These are phyloP conservation scores for Coemansia sp. DNA, from an alignment of 192 early-diverging fungal genomes.

Conservation along the genomic window DNA sequence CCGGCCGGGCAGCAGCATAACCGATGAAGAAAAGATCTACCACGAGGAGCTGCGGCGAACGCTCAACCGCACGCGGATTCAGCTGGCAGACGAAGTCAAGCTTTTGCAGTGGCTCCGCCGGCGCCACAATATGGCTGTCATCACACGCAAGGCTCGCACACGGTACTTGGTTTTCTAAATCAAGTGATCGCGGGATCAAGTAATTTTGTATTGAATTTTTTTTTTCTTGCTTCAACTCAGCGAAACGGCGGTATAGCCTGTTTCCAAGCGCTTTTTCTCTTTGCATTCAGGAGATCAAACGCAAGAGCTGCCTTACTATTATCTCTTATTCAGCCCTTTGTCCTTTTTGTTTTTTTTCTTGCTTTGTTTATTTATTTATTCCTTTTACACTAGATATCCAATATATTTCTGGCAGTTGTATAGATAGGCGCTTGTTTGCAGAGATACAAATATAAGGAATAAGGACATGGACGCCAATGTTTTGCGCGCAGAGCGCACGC, in stretches of 20 bases:
- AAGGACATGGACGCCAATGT: slow-evolving; percentile 34
- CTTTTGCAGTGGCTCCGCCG: slow-evolving; percentile 49
- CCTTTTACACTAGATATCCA: neutral
- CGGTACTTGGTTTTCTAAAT: slow-evolving; percentile 32
- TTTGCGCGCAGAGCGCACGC: slow-evolving; percentile 43
- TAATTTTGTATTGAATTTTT: slow-evolving; percentile 3
- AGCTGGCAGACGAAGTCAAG: slow-evolving; percentile 47
- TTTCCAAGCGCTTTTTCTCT: neutral
- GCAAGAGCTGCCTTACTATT: no score
- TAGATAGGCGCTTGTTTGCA: neutral
- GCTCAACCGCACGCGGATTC: slow-evolving; percentile 31
- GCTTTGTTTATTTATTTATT: neutral
- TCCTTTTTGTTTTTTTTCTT: slow-evolving; percentile 10
- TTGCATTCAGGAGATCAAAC: neutral
- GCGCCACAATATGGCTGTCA: slow-evolving; percentile 43
- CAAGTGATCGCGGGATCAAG: slow-evolving; percentile 11
- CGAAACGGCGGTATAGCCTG: no score
- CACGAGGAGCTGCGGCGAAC: slow-evolving; percentile 34
- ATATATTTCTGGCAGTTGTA: slow-evolving; percentile 1
- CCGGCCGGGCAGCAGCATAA: slow-evolving; percentile 30
- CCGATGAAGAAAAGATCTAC: slow-evolving; percentile 22
- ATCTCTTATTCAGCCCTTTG: neutral
- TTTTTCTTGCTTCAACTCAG: neutral
- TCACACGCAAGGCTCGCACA: slow-evolving; percentile 29
- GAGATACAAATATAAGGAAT: neutral